Evolutionary conservation across 345 rosid genomes (phyloP).

Genomic region (Raphanus sativus): DNA sequence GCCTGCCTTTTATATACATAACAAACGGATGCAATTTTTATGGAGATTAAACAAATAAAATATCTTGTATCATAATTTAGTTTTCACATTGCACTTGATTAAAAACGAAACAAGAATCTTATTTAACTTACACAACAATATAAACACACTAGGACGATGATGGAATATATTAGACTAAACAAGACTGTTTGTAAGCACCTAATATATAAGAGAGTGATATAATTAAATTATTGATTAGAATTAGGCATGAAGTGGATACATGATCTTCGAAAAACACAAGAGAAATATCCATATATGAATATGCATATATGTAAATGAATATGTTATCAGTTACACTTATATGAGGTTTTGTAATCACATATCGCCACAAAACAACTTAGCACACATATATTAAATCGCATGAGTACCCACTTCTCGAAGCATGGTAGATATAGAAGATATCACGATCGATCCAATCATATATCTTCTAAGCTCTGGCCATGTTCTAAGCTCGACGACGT

Average conservation of each 20-base stretch:
- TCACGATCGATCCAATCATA: conserved; percentile 1
- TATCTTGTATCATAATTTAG: not conserved
- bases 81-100: not conserved
- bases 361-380: conserved; percentile 22
- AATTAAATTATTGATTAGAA: not conserved
- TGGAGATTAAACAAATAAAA: not conserved
- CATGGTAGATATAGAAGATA: conserved; percentile 11
- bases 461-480: conserved; percentile 13
- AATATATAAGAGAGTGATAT: not conserved
- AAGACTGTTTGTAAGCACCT: not conserved
- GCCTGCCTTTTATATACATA: not conserved
- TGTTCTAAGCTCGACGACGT: conserved; percentile 19
- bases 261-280: not conserved
- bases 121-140: not conserved
- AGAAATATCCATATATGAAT: not conserved
- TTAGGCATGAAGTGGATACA: not conserved
- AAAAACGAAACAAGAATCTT: not conserved
- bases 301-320: not conserved
- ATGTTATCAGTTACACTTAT: conserved; percentile 6
- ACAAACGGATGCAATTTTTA: not conserved
- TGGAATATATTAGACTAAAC: not conserved
- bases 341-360: not conserved
- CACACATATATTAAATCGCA: conserved; percentile 3
- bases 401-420: not conserved
- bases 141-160: not conserved